Evolutionary conservation across 2,329 filamentous ascomycete genomes (phyloP), one percentile per base, ranked within the genome.

Genomic region (Magnaporthiopsis rhizophila): DNA sequence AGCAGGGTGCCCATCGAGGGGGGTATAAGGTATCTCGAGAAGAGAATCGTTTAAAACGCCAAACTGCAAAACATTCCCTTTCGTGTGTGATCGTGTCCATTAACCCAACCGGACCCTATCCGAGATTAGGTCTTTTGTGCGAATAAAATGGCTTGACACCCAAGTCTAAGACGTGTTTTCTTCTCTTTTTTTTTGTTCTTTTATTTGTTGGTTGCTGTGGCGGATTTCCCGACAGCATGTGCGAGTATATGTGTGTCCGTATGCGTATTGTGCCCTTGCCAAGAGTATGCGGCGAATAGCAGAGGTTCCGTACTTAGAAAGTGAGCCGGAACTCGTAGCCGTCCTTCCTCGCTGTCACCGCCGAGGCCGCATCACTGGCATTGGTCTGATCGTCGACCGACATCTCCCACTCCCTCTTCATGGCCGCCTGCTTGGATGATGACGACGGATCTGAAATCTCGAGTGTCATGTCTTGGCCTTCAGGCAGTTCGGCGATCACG

Each of bases 381-480:
- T 80, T 78, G 6, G 69, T 71, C n/a, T 72, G 71, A 18, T 73
- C 75, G 65, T 87, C 85, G 34, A 87, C 72, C 2, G 80, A 77
- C 84, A 87, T 87, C 64, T 87, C 84, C 84, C 84, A 87, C 68
- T 87, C 85, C 50, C 79, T 75, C 71, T 87, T 86, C 56, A 78
- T 69, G 36, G 78, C 65, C 21, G 76, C 5, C 74, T 69, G 12
- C 74, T 65, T 9, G 69, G 69, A 57, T 70, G 68, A 36, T n/a
- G 26, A 58, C 13, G 57, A 32, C n/a, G 34, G 74, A 69, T 84
- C 80, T 24, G 74, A 73, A 58, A 90, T 80, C 69, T 95, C 88
- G 65, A 90, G 82, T 65, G 88, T 85, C 89, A 98, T 95, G 72
- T 97, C 94, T 75, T 98, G 92, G 38, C 92, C 93, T 77, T 99